These are phyloP conservation scores for Apiospora sp. DNA, from an alignment of 2,329 filamentous ascomycete genomes.

Conservation along the genomic window DNA sequence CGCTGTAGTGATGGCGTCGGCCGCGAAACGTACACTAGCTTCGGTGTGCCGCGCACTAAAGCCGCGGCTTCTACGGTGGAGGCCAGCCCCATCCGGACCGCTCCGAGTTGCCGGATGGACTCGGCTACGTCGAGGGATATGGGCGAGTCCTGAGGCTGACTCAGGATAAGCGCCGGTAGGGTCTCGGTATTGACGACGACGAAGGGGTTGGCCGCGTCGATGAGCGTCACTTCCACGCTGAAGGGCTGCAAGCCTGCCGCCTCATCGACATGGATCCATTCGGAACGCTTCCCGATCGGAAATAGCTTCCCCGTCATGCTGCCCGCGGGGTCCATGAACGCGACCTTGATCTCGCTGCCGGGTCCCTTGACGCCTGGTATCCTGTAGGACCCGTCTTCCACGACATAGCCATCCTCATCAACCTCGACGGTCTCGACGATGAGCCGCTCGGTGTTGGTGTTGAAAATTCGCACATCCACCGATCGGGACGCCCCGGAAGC, in stretches of 20 bases:
- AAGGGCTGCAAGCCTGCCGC: slow-evolving; percentile 29
- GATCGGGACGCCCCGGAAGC: background rate
- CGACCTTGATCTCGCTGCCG: slow-evolving; percentile 62
- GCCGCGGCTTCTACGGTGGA: slow-evolving; percentile 45
- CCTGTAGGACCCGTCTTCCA: slow-evolving; percentile 56
- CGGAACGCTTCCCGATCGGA: slow-evolving; percentile 61
- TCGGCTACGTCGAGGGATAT: slow-evolving; percentile 47
- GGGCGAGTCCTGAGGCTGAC: slow-evolving; percentile 32
- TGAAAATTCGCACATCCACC: slow-evolving; percentile 57
- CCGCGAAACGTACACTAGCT: slow-evolving; percentile 62
- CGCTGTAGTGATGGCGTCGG: background rate
- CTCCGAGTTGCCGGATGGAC: slow-evolving; percentile 60
- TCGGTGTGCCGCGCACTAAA: slow-evolving; percentile 52
- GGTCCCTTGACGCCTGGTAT: slow-evolving; percentile 67
- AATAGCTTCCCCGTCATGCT: slow-evolving; percentile 66
- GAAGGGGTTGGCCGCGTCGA: slow-evolving; percentile 50
- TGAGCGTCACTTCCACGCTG: slow-evolving; percentile 43
- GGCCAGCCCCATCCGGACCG: slow-evolving; percentile 65
- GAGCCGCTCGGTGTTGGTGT: slow-evolving; percentile 68
- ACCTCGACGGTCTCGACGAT: slow-evolving; percentile 63
- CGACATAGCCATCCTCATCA: slow-evolving; percentile 53
- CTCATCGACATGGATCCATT: slow-evolving; percentile 51
- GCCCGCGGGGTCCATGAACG: slow-evolving; percentile 66
- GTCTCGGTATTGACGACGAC: slow-evolving; percentile 60
- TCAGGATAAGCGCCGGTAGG: slow-evolving; percentile 34